phyloP scores from a whole-genome alignment of 345 rosid genomes.

The Euphorbia lathyris region DNA sequence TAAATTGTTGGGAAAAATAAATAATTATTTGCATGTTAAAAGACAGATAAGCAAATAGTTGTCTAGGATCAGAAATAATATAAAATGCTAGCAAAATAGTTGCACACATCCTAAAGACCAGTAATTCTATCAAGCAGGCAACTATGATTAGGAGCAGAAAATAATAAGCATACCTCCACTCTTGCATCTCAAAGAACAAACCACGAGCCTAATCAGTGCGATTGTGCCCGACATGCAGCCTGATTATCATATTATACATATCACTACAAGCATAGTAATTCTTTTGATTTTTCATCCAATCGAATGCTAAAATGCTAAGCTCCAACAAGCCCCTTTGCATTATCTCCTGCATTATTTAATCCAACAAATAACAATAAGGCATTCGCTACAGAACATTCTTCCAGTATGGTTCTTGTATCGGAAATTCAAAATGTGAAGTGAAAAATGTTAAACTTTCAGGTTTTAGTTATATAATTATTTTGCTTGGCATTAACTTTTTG shows the following conservation, averaged over 20 bases:
- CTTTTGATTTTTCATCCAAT: constrained; percentile 80
- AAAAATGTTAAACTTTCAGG: no score
- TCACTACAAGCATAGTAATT: constrained; percentile 77
- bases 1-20: no score
- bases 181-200: constrained; percentile 92
- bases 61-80: neutral
- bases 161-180: constrained; percentile 60
- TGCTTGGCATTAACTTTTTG: no score
- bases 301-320: constrained; percentile 56
- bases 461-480: no score
- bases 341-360: constrained; percentile 46
- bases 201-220: constrained; percentile 84
- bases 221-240: constrained; percentile 78
- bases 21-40: no score
- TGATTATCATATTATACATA: constrained; percentile 85
- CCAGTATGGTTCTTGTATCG: no score
- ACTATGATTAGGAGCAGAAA: neutral
- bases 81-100: no score
- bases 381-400: no score
- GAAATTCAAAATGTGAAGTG: no score
- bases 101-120: neutral
- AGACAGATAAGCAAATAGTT: no score
- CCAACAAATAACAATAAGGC: neutral
- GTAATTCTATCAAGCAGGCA: neutral
- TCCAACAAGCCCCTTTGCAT: constrained; percentile 71